Conservation (phyloP, 192 early-diverging fungal species). For the Coemansia sp. region DNA sequence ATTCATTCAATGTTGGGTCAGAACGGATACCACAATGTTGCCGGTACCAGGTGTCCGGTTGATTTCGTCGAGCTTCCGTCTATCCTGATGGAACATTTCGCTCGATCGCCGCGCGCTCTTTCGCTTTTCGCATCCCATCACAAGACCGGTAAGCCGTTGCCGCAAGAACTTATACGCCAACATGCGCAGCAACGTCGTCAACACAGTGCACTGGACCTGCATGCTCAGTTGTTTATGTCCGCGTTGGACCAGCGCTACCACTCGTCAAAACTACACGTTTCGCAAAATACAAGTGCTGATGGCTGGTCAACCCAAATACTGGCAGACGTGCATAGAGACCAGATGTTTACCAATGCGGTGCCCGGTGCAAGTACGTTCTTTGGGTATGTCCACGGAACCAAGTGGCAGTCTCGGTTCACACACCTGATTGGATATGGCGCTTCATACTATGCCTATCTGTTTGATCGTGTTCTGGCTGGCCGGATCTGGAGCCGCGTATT, state of each 20-base stretch:
- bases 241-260: constrained; percentile 91
- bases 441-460: constrained; percentile 94
- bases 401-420: constrained; percentile 90
- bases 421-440: constrained; percentile 92
- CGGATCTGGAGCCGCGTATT: constrained; percentile 78
- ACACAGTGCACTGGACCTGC: constrained; percentile 75
- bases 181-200: constrained; percentile 59
- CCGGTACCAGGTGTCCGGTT: constrained; percentile 89
- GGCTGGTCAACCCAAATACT: constrained; percentile 58
- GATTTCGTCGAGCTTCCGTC: constrained; percentile 99
- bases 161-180: constrained; percentile 56
- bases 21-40: constrained; percentile 95
- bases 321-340: constrained; percentile 60
- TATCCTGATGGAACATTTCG: constrained; percentile 93
- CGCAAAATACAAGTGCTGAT: neutral
- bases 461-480: constrained; percentile 79
- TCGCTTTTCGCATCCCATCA: constrained; percentile 75
- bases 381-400: constrained; percentile 69
- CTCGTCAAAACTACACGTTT: constrained; percentile 51
- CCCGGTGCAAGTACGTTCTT: constrained; percentile 59
- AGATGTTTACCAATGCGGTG: constrained; percentile 38
- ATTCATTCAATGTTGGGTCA: constrained; percentile 96
- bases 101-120: constrained; percentile 71
- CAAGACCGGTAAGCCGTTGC: constrained; percentile 66
- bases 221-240: constrained; percentile 89